Base-by-base conservation (phyloP, 2,329 filamentous ascomycete genomes). In the Pochonia chlamydosporia region DNA sequence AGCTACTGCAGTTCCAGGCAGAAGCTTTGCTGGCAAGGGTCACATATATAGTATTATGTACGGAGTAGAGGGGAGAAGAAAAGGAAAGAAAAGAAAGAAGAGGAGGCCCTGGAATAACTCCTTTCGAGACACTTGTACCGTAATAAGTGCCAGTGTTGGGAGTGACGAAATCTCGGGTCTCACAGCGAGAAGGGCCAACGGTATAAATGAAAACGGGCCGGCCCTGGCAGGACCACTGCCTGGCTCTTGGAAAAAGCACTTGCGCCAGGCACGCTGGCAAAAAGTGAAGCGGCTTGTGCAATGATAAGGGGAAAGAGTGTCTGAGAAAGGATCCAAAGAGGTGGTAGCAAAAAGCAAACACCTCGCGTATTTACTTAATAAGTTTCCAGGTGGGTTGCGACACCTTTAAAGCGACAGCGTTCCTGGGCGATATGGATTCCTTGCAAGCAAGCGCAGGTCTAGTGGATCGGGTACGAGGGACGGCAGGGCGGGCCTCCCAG, bases 381-480 rank as follows among this genome's bases (percentile, higher is more conserved):
- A 40, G 40, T 25, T 18, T 31, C 20, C n/a, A 24, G 13, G 40
- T 39, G 33, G 31, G 35, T 39, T 14, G 36, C 44, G 9, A 25
- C 45, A 33, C 21, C 33, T 37, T 37, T 46, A 35, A 42, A 26
- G 26, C 9, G n/a, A 18, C 31, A 5, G n/a, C 30, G 44, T 37
- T 23, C 28, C 14, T 39, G 31, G 24, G 4, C 5, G 24, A 18
- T 28, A 30, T 33, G 23, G 43, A 37, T 30, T 24, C 25, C 44
- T 35, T 40, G 30, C 4, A 14, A 5, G 13, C 13, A 18, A 20
- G 31, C 10, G 6, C 5, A 18, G 31, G 16, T 33, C 33, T 6
- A 31, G 44, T 42, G 44, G 44, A 42, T 21, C 21, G 40, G 6
- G 45, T 43, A 39, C 40, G 40, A 47, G 45, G 44, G 45, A 33